A percentile compares a stretch with the other conserved stretches of the same genome.
phyloP scores from a whole-genome alignment of 2,329 filamentous ascomycete genomes.

The Ceratocystis eucalypticola region DNA sequence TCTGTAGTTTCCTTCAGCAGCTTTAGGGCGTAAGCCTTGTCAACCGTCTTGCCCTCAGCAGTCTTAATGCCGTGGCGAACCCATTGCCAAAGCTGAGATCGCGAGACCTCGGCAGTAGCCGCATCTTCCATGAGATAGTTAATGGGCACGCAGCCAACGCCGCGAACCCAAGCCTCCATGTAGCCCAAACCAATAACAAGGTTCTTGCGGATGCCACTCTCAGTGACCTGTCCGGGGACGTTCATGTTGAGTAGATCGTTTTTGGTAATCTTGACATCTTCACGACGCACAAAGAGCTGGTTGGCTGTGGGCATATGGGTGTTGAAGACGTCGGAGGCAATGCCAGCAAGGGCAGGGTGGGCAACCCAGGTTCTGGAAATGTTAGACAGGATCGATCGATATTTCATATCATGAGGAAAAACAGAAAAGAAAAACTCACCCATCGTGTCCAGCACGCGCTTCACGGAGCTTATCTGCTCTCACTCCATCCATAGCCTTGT shows the following conservation, averaged over 20 bases:
- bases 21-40: conserved; percentile 80
- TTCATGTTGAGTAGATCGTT: conserved; percentile 98
- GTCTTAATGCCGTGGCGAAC: conserved; percentile 59
- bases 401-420: not conserved
- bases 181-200: conserved; percentile 91
- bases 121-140: conserved; percentile 98
- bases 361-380: conserved; percentile 68
- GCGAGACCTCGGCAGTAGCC: conserved; percentile 88
- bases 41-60: conserved; percentile 77
- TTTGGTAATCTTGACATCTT: conserved; percentile 73
- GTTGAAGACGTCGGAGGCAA: conserved; percentile 91
- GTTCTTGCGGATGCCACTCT: conserved; percentile 94
- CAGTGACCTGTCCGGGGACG: conserved; percentile 79
- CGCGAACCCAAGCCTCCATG: conserved; percentile 97
- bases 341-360: conserved; percentile 78
- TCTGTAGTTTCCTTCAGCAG: conserved; percentile 77
- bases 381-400: not conserved
- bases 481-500: conserved; percentile 85
- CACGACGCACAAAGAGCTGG: conserved; percentile 79
- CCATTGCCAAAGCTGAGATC: conserved; percentile 97
- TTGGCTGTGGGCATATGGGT: conserved; percentile 97
- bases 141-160: conserved; percentile 90
- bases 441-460: conserved; percentile 88
- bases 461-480: conserved; percentile 93
- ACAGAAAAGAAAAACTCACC: conserved; percentile 23